These are phyloP conservation scores for Brassica carinata DNA, from an alignment of 345 rosid genomes.

Conservation along the genomic window DNA sequence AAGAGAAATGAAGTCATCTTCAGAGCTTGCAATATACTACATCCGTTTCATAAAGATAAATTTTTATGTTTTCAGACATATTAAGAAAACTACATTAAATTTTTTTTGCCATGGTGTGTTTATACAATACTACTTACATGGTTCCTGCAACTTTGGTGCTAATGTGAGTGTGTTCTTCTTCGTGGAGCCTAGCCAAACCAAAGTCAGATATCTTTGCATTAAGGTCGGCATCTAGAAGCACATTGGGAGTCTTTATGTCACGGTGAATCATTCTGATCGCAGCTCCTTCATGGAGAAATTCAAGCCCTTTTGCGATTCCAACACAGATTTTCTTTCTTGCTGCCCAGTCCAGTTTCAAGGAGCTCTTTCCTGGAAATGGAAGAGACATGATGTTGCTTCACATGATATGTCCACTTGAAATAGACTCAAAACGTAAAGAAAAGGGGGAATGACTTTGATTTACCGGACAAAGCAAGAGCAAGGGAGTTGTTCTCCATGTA, in stretches of 20 bases:
- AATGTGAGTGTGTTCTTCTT: conserved; percentile 55
- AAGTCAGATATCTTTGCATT: conserved; percentile 73
- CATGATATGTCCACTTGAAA: neutral
- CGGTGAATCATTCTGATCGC: conserved; percentile 57
- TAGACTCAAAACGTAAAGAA: neutral
- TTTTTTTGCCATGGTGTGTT: neutral
- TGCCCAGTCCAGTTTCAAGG: conserved; percentile 48
- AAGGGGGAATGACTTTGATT: neutral
- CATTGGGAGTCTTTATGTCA: conserved; percentile 64
- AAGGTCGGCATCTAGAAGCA: conserved; percentile 52
- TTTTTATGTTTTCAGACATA: neutral
- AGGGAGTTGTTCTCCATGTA: conserved; percentile 53
- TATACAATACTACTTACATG: conserved; percentile 41
- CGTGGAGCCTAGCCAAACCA: conserved; percentile 62
- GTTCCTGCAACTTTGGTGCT: conserved; percentile 70
- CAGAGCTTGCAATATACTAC: neutral
- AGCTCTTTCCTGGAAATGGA: neutral
- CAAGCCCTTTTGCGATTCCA: conserved; percentile 64
- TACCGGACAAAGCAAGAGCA: conserved; percentile 37
- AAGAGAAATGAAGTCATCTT: neutral
- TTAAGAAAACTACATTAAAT: neutral
- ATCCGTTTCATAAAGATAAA: neutral
- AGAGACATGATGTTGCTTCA: neutral
- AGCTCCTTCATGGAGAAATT: conserved; percentile 63
- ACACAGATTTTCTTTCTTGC: conserved; percentile 52